Evolutionary conservation across 768 basidiomycete genomes (phyloP).

Genomic region (Sporobolomyces phaffii): DNA sequence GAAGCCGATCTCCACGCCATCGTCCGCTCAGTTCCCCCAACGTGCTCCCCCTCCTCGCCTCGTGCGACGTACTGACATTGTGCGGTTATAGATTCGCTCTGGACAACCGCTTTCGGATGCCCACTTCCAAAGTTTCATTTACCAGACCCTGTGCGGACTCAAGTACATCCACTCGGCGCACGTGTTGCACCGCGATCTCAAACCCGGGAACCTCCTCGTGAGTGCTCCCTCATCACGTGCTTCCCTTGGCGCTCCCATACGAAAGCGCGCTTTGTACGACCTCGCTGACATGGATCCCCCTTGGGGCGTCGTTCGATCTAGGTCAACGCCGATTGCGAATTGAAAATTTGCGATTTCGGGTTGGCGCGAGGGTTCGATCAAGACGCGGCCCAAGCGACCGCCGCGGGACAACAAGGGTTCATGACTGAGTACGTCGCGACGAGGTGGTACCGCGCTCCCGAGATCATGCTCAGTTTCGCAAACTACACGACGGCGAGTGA

Average conservation of each 20-base stretch:
- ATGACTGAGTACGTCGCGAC: constrained; percentile 97
- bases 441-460: constrained; percentile 95
- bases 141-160: constrained; percentile 94
- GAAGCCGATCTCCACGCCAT: constrained; percentile 99
- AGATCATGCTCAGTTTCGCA: constrained; percentile 77
- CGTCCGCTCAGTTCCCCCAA: constrained; percentile 50
- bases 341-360: constrained; percentile 98
- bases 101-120: constrained; percentile 51
- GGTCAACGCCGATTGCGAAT: constrained; percentile 96
- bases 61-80: too few relatives aligned
- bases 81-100: constrained; percentile 48
- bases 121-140: constrained; percentile 72
- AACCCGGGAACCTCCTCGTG: constrained; percentile 50
- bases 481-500: constrained; percentile 49
- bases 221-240: neutral
- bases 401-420: constrained; percentile 57
- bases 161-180: constrained; percentile 58
- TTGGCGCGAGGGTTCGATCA: constrained; percentile 55
- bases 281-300: too few relatives aligned
- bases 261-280: too few relatives aligned
- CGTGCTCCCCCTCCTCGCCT: neutral
- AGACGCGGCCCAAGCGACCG: constrained; percentile 52
- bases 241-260: constrained; percentile 38
- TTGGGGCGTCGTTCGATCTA: too few relatives aligned
- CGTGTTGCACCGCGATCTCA: constrained; percentile 52